Conservation (phyloP, 192 early-diverging fungal species). For the Bifiguratus adelaidae region DNA sequence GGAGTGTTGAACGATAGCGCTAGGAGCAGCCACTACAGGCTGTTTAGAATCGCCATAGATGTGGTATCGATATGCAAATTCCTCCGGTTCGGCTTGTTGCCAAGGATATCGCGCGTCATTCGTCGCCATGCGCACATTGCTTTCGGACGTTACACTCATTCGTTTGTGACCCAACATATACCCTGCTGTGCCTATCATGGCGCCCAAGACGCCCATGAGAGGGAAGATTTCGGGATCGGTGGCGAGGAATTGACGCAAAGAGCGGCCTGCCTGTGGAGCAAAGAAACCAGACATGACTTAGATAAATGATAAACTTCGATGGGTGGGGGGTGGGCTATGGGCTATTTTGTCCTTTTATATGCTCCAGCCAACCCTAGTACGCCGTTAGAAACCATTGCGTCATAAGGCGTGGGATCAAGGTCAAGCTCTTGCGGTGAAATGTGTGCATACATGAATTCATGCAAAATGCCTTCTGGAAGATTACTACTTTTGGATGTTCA, state of each 20-base stretch:
- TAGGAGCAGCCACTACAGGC: neutral
- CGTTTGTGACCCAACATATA: constrained; percentile 12
- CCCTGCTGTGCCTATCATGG: constrained; percentile 1
- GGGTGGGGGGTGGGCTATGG: no score
- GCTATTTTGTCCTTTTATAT: no score
- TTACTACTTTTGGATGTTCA: no score
- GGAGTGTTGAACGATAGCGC: constrained; percentile 8
- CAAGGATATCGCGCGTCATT: constrained; percentile 6
- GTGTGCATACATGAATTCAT: no score
- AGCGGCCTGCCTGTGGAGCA: constrained; percentile 1
- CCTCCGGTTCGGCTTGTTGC: neutral
- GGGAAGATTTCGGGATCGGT: constrained; percentile 16
- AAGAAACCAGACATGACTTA: constrained; percentile 7
- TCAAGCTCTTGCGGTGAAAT: no score
- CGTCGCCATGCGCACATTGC: constrained; percentile 1
- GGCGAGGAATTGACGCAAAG: constrained; percentile 5
- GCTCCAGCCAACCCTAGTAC: no score
- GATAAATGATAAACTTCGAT: no score
- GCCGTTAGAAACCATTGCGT: no score
- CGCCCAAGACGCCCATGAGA: constrained; percentile 5
- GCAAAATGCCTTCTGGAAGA: no score
- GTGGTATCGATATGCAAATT: constrained; percentile 11
- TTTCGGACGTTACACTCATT: neutral
- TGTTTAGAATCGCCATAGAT: neutral
- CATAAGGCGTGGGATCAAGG: no score